These are phyloP conservation scores for Rhizopus sp. DNA, from an alignment of 371 early-diverging fungal genomes.

Conservation along the genomic window DNA sequence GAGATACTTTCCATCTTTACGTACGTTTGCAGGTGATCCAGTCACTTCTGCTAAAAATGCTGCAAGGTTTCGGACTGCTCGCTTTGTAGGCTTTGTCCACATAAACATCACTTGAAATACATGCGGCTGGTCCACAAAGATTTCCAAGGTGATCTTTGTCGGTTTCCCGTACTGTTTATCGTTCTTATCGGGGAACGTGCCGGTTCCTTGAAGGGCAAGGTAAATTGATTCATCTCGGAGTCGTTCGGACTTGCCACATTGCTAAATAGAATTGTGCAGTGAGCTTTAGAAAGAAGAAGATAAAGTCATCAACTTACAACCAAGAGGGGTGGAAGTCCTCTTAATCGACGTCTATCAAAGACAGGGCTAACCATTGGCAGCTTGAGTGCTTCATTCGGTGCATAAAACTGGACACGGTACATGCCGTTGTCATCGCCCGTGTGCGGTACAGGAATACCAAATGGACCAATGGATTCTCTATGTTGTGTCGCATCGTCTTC, in stretches of 20 bases:
- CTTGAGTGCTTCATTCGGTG: slow-evolving; percentile 46
- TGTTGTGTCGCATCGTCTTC: background rate
- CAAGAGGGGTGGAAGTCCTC: slow-evolving; percentile 48
- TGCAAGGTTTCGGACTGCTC: slow-evolving; percentile 25
- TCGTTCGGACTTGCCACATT: slow-evolving; percentile 68
- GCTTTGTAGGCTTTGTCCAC: slow-evolving; percentile 22
- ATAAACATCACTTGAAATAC: slow-evolving; percentile 65
- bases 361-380: slow-evolving; percentile 55
- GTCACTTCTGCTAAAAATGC: slow-evolving; percentile 29
- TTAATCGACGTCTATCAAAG: slow-evolving; percentile 38
- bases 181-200: slow-evolving; percentile 23
- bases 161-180: slow-evolving; percentile 9
- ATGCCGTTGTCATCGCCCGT: slow-evolving; percentile 28
- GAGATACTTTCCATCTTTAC: slow-evolving; percentile 10
- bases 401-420: slow-evolving; percentile 59
- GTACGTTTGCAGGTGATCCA: slow-evolving; percentile 6
- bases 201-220: slow-evolving; percentile 35
- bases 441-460: slow-evolving; percentile 31
- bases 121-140: slow-evolving; percentile 78
- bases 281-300: background rate
- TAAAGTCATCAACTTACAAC: slow-evolving; percentile 33
- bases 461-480: slow-evolving; percentile 35
- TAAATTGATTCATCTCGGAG: slow-evolving; percentile 68
- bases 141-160: slow-evolving; percentile 34
- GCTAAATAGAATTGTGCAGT: slow-evolving; percentile 26